phyloP scores from a whole-genome alignment of 2,329 filamentous ascomycete genomes.

The Hyphodiscus sp. region DNA sequence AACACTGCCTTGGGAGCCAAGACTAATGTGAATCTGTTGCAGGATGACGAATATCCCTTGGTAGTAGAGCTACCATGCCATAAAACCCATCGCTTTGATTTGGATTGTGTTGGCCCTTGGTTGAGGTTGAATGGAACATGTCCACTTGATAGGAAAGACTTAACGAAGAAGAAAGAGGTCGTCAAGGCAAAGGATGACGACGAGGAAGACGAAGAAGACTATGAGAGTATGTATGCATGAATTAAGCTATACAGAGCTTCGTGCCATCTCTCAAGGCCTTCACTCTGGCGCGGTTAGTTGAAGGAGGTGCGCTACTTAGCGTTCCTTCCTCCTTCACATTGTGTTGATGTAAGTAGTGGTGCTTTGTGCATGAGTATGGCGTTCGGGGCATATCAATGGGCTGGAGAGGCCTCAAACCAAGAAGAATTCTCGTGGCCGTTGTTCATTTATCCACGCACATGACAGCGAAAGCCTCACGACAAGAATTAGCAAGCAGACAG shows the following conservation, averaged over 20 bases:
- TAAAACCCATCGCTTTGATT: slow-evolving; percentile 51
- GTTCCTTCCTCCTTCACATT: neutral
- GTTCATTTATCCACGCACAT: neutral
- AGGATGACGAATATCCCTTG: slow-evolving; percentile 53
- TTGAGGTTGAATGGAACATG: slow-evolving; percentile 57
- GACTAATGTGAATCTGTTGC: too few species aligned
- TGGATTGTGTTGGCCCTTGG: slow-evolving; percentile 65
- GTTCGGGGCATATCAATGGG: slow-evolving; percentile 11
- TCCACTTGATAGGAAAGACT: slow-evolving; percentile 55
- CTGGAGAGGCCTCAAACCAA: neutral
- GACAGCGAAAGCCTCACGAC: too few species aligned
- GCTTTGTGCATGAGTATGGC: slow-evolving; percentile 13
- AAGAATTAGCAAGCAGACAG: too few species aligned
- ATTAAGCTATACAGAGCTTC: too few species aligned
- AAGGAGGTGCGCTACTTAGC: neutral
- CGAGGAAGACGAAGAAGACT: slow-evolving; percentile 35
- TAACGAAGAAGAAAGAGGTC: slow-evolving; percentile 49
- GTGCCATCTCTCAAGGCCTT: too few species aligned
- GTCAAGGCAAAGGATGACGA: slow-evolving; percentile 31
- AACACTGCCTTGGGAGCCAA: too few species aligned
- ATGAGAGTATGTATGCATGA: slow-evolving; percentile 42
- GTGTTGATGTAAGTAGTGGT: neutral
- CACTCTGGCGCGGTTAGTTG: too few species aligned
- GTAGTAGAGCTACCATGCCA: slow-evolving; percentile 60
- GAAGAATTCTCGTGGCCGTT: neutral